phyloP scores from a whole-genome alignment of 306 rosid species.

The Pterocarpus santalinus region DNA sequence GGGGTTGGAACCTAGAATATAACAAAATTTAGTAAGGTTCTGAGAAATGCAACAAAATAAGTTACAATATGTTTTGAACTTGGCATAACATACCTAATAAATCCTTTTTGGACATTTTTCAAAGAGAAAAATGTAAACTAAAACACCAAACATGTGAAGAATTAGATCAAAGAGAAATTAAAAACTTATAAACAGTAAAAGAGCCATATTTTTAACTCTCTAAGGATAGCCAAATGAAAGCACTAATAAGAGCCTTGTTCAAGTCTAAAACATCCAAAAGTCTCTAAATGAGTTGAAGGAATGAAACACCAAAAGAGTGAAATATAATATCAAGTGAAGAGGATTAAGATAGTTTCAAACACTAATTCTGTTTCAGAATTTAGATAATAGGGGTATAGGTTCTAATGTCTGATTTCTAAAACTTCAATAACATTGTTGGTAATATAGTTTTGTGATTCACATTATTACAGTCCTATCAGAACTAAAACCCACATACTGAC shows the following conservation, averaged over 20 bases:
- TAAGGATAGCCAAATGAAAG: background rate
- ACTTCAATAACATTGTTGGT: background rate
- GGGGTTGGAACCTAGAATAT: background rate
- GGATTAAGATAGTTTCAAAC: background rate
- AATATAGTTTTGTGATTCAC: background rate
- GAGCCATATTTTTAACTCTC: background rate
- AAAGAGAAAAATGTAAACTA: conserved; percentile 3
- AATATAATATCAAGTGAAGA: background rate
- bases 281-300: conserved; percentile 15
- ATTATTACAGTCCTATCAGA: conserved; percentile 9
- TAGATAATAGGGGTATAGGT: background rate
- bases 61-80: background rate
- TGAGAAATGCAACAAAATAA: conserved; percentile 3
- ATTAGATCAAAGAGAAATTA: background rate
- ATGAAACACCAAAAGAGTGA: background rate
- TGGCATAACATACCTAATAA: background rate
- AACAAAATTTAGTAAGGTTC: background rate
- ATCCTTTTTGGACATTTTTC: background rate
- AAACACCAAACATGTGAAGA: background rate
- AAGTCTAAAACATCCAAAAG: conserved; percentile 14
- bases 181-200: background rate
- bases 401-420: background rate
- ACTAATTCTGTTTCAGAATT: conserved; percentile 2
- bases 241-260: conserved; percentile 1
- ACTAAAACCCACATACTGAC: background rate